These are phyloP conservation scores for Arabidopsis thaliana DNA, from an alignment of 345 rosid species.

Conservation along the genomic window DNA sequence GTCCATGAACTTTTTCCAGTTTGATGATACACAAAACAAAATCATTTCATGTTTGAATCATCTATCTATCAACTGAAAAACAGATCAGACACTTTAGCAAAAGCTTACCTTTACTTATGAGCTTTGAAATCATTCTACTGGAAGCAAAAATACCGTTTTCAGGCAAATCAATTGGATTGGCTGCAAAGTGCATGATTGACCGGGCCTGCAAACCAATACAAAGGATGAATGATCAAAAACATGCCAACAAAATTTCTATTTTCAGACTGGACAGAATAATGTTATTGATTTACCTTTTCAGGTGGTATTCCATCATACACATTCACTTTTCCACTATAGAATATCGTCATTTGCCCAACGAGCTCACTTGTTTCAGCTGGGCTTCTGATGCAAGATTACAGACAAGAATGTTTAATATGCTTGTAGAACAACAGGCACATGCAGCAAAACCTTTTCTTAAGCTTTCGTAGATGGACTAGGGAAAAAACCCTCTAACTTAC, in stretches of 20 bases:
- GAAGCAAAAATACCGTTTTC: constrained; percentile 51
- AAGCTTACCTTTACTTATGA: constrained; percentile 60
- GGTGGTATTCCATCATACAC: constrained; percentile 79
- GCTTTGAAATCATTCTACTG: constrained; percentile 46
- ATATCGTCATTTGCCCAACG: constrained; percentile 79
- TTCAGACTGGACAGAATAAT: constrained; percentile 48
- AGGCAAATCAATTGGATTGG: constrained; percentile 59
- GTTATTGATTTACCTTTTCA: constrained; percentile 69
- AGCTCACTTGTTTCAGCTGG: constrained; percentile 49
- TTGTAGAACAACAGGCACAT: constrained; percentile 16
- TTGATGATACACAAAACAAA: constrained; percentile 19
- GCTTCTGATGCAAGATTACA: constrained; percentile 53
- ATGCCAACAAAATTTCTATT: constrained; percentile 42
- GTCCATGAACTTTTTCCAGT: constrained; percentile 25
- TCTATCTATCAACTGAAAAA: constrained; percentile 15
- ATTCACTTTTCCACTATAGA: constrained; percentile 86
- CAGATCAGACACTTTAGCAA: constrained; percentile 22
- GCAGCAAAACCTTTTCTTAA: neutral
- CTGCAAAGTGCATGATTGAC: constrained; percentile 80
- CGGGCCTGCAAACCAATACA: constrained; percentile 74
- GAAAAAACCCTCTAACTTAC: neutral
- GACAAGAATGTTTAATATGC: neutral
- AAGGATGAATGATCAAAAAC: constrained; percentile 48
- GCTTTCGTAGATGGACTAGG: neutral
- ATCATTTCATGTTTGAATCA: constrained; percentile 31